These are phyloP conservation scores for Eutrema yunnanense DNA, from an alignment of 345 rosid genomes.

Conservation along the genomic window DNA sequence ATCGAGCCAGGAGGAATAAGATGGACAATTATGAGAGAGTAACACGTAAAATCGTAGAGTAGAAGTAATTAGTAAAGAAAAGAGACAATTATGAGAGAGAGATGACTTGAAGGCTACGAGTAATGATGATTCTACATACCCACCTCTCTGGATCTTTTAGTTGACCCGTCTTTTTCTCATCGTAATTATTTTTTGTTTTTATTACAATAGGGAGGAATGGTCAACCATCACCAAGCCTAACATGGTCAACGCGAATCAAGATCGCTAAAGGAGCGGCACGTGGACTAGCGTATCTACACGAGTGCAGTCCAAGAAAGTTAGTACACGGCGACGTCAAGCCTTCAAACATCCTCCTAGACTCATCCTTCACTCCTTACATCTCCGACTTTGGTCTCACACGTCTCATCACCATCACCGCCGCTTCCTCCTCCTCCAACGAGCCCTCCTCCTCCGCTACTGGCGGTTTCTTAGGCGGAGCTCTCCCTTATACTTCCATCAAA, in stretches of 20 bases:
- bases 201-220: conserved; percentile 59
- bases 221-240: conserved; percentile 64
- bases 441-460: conserved; percentile 37
- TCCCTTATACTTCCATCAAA: conserved; percentile 65
- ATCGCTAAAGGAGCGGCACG: conserved; percentile 87
- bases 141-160: neutral
- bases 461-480: conserved; percentile 74
- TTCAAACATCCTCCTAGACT: conserved; percentile 83
- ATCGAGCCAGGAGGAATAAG: no score
- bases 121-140: conserved; percentile 17
- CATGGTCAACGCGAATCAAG: conserved; percentile 83
- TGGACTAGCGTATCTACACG: conserved; percentile 94
- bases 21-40: no score
- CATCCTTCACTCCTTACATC: conserved; percentile 63
- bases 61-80: conserved; percentile 6
- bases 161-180: conserved; percentile 18
- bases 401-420: conserved; percentile 73
- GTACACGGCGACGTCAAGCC: conserved; percentile 92
- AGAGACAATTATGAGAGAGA: neutral
- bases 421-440: conserved; percentile 20
- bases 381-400: conserved; percentile 85
- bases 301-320: conserved; percentile 90
- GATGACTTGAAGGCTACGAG: conserved; percentile 13
- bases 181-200: neutral
- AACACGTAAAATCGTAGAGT: neutral